Percentiles rank a stretch among this genome's conserved stretches.
phyloP scores from a whole-genome alignment of 352 stramenopile species.

The Globisporangium megalacanthum region DNA sequence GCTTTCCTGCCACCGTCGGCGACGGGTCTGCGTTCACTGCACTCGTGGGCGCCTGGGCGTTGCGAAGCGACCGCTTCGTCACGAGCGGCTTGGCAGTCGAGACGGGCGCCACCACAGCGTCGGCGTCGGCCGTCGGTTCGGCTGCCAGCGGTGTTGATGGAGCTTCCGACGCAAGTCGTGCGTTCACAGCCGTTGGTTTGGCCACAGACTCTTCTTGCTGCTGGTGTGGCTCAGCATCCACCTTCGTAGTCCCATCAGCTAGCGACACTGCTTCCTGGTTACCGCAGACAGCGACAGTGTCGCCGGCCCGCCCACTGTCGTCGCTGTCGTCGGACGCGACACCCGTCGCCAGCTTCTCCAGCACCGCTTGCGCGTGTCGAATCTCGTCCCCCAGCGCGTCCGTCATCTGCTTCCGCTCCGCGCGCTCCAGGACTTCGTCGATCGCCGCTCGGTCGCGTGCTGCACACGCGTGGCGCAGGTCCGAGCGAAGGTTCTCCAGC shows the following conservation, averaged over 20 bases:
- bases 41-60: neutral
- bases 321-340: neutral
- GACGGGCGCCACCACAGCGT: too few species aligned
- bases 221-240: neutral
- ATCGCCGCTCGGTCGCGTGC: conserved; percentile 40
- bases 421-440: conserved; percentile 53
- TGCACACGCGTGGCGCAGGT: conserved; percentile 36
- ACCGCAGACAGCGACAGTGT: too few species aligned
- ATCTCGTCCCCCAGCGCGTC: conserved; percentile 60
- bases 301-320: too few species aligned
- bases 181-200: neutral
- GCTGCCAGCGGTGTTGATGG: neutral
- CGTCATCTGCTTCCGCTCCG: conserved; percentile 73
- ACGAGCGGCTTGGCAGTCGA: neutral
- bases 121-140: neutral
- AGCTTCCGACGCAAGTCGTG: neutral
- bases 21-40: neutral
- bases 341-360: conserved; percentile 30
- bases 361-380: conserved; percentile 28
- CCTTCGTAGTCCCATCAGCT: neutral
- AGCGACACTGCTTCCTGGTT: neutral
- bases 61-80: conserved; percentile 1
- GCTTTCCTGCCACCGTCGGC: conserved; percentile 10
- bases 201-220: neutral
- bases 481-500: conserved; percentile 53